phyloP scores from a whole-genome alignment of 441 rosid genomes.

The Mallotus repandus region DNA sequence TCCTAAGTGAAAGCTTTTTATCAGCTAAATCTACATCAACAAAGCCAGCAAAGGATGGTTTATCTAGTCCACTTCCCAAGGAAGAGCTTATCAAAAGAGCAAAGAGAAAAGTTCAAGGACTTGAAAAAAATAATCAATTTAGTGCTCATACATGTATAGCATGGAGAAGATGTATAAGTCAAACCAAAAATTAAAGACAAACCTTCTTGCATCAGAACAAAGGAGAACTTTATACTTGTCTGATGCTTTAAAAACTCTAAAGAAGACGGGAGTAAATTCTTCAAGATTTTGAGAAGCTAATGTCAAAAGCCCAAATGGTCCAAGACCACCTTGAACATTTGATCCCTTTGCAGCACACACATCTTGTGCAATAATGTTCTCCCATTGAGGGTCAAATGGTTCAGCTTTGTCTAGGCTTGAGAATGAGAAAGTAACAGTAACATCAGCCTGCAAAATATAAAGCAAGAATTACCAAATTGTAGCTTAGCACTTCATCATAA shows the following conservation, averaged over 20 bases:
- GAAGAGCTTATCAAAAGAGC: constrained; percentile 48
- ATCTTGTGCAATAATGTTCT: constrained; percentile 38
- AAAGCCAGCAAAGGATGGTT: constrained; percentile 75
- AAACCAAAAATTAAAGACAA: neutral
- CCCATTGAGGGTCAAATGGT: constrained; percentile 52
- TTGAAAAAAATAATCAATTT: too few species aligned
- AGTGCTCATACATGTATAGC: too few species aligned
- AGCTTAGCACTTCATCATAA: neutral
- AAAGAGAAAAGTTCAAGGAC: neutral
- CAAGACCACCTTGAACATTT: constrained; percentile 48
- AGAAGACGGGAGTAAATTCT: constrained; percentile 78
- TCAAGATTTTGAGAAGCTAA: constrained; percentile 57
- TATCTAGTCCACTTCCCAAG: constrained; percentile 41
- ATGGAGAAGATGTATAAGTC: too few species aligned
- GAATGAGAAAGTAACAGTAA: constrained; percentile 65
- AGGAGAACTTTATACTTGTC: constrained; percentile 53
- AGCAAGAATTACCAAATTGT: neutral
- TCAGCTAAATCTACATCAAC: constrained; percentile 62
- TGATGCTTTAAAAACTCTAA: constrained; percentile 56
- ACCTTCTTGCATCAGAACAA: constrained; percentile 88
- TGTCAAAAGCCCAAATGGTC: constrained; percentile 81
- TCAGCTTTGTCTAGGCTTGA: constrained; percentile 53
- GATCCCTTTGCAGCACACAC: constrained; percentile 52
- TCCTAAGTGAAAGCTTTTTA: constrained; percentile 60
- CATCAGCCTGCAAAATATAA: constrained; percentile 52